Conservation (phyloP, 2,329 filamentous ascomycete genomes). For the Colletotrichum abscissum region DNA sequence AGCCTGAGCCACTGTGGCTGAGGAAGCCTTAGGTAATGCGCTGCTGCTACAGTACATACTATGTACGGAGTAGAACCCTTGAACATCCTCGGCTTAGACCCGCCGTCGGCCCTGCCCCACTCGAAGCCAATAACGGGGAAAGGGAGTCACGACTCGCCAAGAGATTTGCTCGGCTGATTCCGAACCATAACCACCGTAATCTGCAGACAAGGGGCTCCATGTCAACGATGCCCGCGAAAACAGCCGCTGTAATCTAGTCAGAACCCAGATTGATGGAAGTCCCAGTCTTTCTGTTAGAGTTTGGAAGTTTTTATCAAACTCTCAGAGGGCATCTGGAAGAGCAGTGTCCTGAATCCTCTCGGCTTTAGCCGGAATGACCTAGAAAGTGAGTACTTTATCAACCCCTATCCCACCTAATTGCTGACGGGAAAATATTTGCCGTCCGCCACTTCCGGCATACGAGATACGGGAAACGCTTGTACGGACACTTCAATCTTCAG, state of each 20-base stretch:
- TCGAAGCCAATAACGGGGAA: not conserved
- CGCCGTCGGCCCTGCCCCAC: not conserved
- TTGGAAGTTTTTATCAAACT: not conserved
- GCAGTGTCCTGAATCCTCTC: not conserved
- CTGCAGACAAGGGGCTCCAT: not conserved
- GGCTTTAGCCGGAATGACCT: not conserved
- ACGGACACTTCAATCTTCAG: not conserved
- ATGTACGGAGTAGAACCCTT: too few species aligned
- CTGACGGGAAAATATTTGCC: not conserved
- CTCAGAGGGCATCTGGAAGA: not conserved
- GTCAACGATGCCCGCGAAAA: not conserved
- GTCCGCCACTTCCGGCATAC: not conserved
- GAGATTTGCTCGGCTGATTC: not conserved
- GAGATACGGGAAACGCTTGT: not conserved
- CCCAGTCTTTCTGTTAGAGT: not conserved
- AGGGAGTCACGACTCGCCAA: not conserved
- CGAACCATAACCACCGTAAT: not conserved
- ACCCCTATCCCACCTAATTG: not conserved
- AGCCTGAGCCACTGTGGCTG: too few species aligned
- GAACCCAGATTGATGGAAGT: not conserved
- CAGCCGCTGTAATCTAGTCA: not conserved
- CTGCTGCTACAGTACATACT: too few species aligned
- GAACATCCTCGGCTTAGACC: not conserved
- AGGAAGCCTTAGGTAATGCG: too few species aligned
- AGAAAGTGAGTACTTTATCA: not conserved